Evolutionary conservation across 1,139 yeast genomes (phyloP).

Genomic region (Yamadazyma membranifaciens): DNA sequence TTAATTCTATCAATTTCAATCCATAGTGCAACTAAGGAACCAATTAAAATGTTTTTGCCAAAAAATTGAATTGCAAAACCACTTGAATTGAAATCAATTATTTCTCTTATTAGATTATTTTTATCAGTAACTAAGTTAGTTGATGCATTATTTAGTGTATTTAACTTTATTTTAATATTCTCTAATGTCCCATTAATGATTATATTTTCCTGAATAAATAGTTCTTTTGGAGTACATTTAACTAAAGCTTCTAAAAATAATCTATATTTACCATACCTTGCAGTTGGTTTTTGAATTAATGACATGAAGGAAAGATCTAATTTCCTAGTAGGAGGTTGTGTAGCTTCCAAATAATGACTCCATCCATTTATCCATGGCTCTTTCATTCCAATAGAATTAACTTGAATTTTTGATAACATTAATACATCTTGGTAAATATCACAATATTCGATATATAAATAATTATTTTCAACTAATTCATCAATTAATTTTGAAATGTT

Average conservation of each 20-base stretch:
- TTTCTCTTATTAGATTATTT: slow-evolving; percentile 6
- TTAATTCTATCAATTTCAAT: slow-evolving; percentile 20
- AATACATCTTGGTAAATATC: slow-evolving; percentile 39
- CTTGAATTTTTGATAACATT: slow-evolving; percentile 26
- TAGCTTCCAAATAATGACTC: slow-evolving; percentile 41
- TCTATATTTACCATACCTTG: slow-evolving; percentile 50
- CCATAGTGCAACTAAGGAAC: slow-evolving; percentile 43
- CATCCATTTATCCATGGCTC: slow-evolving; percentile 30
- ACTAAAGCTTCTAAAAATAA: slow-evolving; percentile 44
- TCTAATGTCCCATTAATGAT: slow-evolving; percentile 7
- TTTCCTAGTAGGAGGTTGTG: slow-evolving; percentile 31
- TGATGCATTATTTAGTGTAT: slow-evolving; percentile 23
- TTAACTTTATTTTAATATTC: slow-evolving; percentile 21
- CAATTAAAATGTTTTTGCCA: slow-evolving; percentile 39
- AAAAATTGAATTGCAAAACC: slow-evolving; percentile 25
- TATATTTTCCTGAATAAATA: neutral
- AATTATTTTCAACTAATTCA: slow-evolving; percentile 3
- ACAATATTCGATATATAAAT: slow-evolving; percentile 43
- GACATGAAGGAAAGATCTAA: slow-evolving; percentile 50
- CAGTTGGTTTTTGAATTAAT: slow-evolving; percentile 52
- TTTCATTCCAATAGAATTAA: slow-evolving; percentile 8
- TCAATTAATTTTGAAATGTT: neutral
- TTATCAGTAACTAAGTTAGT: slow-evolving; percentile 10
- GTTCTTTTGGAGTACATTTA: slow-evolving; percentile 13
- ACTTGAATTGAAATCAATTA: slow-evolving; percentile 7